These are phyloP conservation scores for Vicia faba DNA, from an alignment of 306 rosid species.

Conservation along the genomic window DNA sequence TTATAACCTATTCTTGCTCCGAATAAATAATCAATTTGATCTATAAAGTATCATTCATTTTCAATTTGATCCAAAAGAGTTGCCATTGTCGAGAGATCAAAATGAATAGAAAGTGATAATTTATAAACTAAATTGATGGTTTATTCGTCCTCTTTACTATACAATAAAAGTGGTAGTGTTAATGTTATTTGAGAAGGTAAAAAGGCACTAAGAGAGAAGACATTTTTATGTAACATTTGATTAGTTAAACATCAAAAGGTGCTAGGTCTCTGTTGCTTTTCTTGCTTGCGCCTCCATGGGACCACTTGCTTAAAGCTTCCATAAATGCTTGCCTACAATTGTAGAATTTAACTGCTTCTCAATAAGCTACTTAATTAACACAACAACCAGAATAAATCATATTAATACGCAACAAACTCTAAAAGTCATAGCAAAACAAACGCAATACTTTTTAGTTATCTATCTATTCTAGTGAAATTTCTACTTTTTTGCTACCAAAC, in stretches of 20 bases:
- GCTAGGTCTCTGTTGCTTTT: constrained; percentile 33
- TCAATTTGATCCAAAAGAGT: no score
- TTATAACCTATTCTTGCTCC: no score
- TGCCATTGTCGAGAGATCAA: no score
- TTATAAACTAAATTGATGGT: no score
- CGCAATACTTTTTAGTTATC: neutral
- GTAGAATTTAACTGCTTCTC: constrained; percentile 3
- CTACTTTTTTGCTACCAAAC: neutral
- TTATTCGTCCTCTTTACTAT: neutral
- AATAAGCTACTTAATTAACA: constrained; percentile 16
- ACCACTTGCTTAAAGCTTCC: constrained; percentile 71
- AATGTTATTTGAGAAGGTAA: neutral
- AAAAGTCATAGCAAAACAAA: constrained; percentile 19
- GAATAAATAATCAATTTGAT: no score
- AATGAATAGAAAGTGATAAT: no score
- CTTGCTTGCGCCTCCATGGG: constrained; percentile 67
- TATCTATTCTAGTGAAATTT: constrained; percentile 23
- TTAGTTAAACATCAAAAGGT: neutral
- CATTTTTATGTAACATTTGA: neutral
- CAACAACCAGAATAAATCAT: constrained; percentile 5
- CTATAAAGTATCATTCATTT: no score
- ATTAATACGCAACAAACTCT: constrained; percentile 7
- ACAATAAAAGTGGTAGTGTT: constrained; percentile 1
- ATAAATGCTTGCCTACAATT: constrained; percentile 62
- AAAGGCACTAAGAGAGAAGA: no score